Percentiles rank a stretch among this genome's conserved stretches.
Evolutionary conservation across 805 yeast species (phyloP).

Genomic region (Suhomyces sp.): DNA sequence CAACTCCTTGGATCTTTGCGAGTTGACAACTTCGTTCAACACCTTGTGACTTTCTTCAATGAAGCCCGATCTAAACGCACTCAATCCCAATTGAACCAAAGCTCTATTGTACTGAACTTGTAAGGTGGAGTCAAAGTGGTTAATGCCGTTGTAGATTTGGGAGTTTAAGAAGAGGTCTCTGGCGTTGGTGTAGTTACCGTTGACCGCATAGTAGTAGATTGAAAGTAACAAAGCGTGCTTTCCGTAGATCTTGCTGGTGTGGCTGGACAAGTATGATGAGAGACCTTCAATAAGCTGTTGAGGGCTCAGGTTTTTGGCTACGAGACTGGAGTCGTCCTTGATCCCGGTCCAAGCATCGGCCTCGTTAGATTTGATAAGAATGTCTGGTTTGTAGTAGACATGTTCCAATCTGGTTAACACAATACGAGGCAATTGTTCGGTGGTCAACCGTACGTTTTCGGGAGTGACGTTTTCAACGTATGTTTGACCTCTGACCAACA

Average conservation of each 20-base stretch:
- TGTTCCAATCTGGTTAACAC: slow-evolving; percentile 85
- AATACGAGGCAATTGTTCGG: slow-evolving; percentile 68
- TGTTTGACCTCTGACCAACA: slow-evolving; percentile 80
- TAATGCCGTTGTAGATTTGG: slow-evolving; percentile 78
- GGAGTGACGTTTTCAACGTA: slow-evolving; percentile 70
- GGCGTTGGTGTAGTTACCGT: slow-evolving; percentile 78
- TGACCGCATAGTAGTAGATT: slow-evolving; percentile 88
- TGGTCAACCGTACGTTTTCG: slow-evolving; percentile 34
- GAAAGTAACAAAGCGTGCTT: slow-evolving; percentile 82
- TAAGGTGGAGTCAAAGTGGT: slow-evolving; percentile 76
- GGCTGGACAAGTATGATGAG: slow-evolving; percentile 62
- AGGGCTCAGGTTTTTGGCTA: slow-evolving; percentile 36
- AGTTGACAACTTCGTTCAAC: slow-evolving; percentile 81
- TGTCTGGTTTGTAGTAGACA: slow-evolving; percentile 85
- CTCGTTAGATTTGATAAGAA: slow-evolving; percentile 69
- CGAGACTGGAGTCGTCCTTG: slow-evolving; percentile 25
- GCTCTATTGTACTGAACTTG: slow-evolving; percentile 96
- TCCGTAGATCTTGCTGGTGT: slow-evolving; percentile 64
- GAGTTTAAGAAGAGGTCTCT: slow-evolving; percentile 85
- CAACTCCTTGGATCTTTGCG: slow-evolving; percentile 84
- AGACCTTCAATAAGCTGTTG: slow-evolving; percentile 59
- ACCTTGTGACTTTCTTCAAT: slow-evolving; percentile 84
- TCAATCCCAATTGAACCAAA: slow-evolving; percentile 89
- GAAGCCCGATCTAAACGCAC: slow-evolving; percentile 90
- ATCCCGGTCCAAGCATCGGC: slow-evolving; percentile 67